These are phyloP conservation scores for Torrubiella hemipterigena DNA, from an alignment of 2,329 filamentous ascomycete genomes.

Conservation along the genomic window DNA sequence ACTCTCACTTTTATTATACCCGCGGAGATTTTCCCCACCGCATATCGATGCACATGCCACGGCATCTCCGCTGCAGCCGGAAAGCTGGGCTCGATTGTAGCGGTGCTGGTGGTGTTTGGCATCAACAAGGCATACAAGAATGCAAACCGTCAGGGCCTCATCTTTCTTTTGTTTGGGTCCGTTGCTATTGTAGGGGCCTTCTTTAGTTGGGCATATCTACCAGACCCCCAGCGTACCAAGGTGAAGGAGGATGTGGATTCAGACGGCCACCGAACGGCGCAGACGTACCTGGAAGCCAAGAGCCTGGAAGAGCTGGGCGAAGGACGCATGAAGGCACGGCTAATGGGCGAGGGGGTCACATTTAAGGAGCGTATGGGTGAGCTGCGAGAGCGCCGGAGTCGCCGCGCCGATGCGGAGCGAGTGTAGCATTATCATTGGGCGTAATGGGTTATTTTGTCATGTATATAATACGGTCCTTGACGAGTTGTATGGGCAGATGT, in stretches of 20 bases:
- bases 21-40: constrained; percentile 52
- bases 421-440: no score
- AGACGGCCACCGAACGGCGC: no score
- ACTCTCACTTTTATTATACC: constrained; percentile 53
- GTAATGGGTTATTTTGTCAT: no score
- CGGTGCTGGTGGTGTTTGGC: constrained; percentile 36
- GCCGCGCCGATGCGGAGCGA: no score
- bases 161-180: constrained; percentile 37
- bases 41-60: constrained; percentile 50
- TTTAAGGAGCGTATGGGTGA: constrained; percentile 32
- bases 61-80: constrained; percentile 49
- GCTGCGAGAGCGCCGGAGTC: no score
- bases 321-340: constrained; percentile 29
- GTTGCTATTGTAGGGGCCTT: constrained; percentile 36
- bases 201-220: constrained; percentile 40
- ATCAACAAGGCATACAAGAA: constrained; percentile 33
- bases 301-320: constrained; percentile 38
- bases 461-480: no score
- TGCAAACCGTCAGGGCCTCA: constrained; percentile 31
- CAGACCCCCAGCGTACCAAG: constrained; percentile 31
- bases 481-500: no score
- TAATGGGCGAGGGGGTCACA: constrained; percentile 31
- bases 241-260: constrained; percentile 18
- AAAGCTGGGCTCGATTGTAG: constrained; percentile 44
- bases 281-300: constrained; percentile 28